Evolutionary conservation across 1,139 yeast species (phyloP), one percentile per base, ranked within the genome.

Genomic region (Geotrichum klebahnii): DNA sequence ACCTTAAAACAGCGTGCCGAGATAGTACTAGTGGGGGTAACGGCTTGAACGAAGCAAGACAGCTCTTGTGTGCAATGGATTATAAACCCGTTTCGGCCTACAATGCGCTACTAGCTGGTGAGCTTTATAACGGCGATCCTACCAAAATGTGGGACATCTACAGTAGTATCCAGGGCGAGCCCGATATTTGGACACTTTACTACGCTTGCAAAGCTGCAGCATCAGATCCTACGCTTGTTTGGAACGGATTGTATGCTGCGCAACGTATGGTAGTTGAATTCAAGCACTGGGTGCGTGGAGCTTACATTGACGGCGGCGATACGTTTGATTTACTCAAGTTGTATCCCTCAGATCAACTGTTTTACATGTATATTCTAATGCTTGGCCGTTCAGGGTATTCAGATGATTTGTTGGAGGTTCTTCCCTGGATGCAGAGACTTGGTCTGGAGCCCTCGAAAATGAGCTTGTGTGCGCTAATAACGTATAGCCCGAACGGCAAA

Each of bases 201-300:
- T 39, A 57, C 2, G 44, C 67, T 26, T 61, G 67, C 48, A 45
- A 48, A 5, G 65, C 67, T 0, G n/a, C n/a, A n/a, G 68, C 68
- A 2, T 48, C 56, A 44, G 55, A 57, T 26, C 50, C 57, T 9
- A 20, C 43, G 2, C 40, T 64, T 5, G 31, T 66, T 14, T 80
- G 85, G 84, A 78, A 69, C 3, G 69, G 68, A 1, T 55, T 75
- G 31, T 76, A 67, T 53, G 85, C 89, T 0, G 72, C 83, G 0
- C 87, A 82, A 56, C 70, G 81, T 14, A 82, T 85, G 0, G 73
- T 81, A 5, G 74, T 71, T 38, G 86, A 82, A 60, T 79, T 82
- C 64, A 74, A 77, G 52, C 62, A 46, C 51, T 65, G 68, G 59
- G 69, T 67, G 54, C 44, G 71, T 56, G 60, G 67, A 38, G 56